phyloP scores from a whole-genome alignment of 495 filamentous ascomycete species.

The Margaritispora aquatica region DNA sequence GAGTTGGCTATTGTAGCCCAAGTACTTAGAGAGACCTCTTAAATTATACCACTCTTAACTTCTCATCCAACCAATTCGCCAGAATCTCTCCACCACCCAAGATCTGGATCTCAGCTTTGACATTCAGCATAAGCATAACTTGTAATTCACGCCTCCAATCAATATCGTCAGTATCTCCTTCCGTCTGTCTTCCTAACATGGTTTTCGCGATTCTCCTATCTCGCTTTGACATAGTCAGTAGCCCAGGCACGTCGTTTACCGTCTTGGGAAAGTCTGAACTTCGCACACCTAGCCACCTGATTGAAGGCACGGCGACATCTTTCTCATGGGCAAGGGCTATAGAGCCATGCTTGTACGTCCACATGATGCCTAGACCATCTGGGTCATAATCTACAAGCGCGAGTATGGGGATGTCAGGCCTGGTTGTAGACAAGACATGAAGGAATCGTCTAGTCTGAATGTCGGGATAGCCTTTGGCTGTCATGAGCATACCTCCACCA shows the following conservation, averaged over 20 bases:
- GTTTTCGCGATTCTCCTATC: slow-evolving; percentile 63
- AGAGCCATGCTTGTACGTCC: slow-evolving; percentile 85
- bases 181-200: slow-evolving; percentile 55
- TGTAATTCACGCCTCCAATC: slow-evolving; percentile 67
- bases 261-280: slow-evolving; percentile 46
- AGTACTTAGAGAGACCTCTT: too few relatives aligned
- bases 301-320: slow-evolving; percentile 44
- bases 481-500: slow-evolving; percentile 62
- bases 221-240: slow-evolving; percentile 47
- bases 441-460: slow-evolving; percentile 71
- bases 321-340: slow-evolving; percentile 65
- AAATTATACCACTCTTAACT: slow-evolving; percentile 5
- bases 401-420: slow-evolving; percentile 45
- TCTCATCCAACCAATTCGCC: slow-evolving; percentile 55
- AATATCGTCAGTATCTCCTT: slow-evolving; percentile 33
- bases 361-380: slow-evolving; percentile 78
- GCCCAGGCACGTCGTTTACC: slow-evolving; percentile 23
- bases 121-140: slow-evolving; percentile 75
- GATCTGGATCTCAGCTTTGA: slow-evolving; percentile 88
- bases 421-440: slow-evolving; percentile 30
- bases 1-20: too few relatives aligned
- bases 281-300: slow-evolving; percentile 73
- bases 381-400: slow-evolving; percentile 82
- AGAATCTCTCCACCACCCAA: slow-evolving; percentile 59
- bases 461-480: slow-evolving; percentile 90